Evolutionary conservation across 345 rosid genomes (phyloP).

Genomic region (Eucalyptus sideroxylon): DNA sequence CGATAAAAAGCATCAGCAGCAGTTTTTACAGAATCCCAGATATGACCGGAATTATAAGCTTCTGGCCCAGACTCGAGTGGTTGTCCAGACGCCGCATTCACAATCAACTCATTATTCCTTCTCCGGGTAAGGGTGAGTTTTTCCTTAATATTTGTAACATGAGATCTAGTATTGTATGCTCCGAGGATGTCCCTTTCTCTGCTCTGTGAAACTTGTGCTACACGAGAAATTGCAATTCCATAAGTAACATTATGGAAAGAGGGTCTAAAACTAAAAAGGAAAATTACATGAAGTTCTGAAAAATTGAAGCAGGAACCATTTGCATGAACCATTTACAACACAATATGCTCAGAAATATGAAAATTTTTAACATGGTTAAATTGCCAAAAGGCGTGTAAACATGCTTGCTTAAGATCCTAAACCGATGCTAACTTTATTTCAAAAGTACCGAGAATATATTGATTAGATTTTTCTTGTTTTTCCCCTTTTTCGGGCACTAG

Average conservation of each 20-base stretch:
- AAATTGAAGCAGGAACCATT: background rate
- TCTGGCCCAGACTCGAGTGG: conserved; percentile 41
- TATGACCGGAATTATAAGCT: conserved; percentile 22
- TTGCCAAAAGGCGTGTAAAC: background rate
- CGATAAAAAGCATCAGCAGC: conserved; percentile 71
- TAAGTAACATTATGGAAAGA: background rate
- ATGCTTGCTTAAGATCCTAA: background rate
- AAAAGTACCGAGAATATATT: background rate
- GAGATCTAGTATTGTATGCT: conserved; percentile 4
- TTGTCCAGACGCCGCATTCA: conserved; percentile 49
- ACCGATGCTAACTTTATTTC: background rate
- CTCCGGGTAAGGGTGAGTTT: conserved; percentile 1
- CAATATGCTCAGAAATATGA: background rate
- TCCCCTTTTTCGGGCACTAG: background rate
- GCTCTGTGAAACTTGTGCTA: conserved; percentile 18
- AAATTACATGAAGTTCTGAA: background rate
- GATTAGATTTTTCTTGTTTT: background rate
- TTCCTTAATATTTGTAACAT: background rate
- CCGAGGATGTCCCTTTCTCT: conserved; percentile 9
- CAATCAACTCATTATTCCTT: conserved; percentile 16
- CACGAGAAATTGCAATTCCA: conserved; percentile 5
- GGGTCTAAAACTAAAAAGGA: background rate
- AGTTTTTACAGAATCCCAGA: conserved; percentile 17
- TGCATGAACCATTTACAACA: background rate
- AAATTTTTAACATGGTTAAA: background rate